Percentiles rank a stretch among this genome's conserved stretches.
Conservation (phyloP, 1,284 basidiomycete species). For the Fomitopsis betulina region DNA sequence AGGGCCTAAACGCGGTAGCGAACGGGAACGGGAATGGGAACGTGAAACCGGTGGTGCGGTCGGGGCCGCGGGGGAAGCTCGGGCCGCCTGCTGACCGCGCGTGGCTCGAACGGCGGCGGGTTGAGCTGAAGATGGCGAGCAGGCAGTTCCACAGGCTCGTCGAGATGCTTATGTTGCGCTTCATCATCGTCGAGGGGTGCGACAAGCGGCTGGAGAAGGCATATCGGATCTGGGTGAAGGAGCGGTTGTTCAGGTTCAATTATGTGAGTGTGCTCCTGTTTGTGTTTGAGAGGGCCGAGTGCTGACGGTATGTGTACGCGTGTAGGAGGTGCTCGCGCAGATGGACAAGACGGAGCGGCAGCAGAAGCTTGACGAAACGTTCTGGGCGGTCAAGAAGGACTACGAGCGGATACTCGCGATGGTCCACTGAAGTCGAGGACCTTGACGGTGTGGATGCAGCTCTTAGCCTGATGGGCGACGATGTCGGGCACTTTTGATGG, state of each 20-base stretch:
- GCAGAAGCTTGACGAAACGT: conserved; percentile 92
- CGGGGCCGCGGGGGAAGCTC: conserved; percentile 48
- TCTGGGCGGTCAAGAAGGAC: conserved; percentile 82
- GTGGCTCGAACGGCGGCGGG: conserved; percentile 82
- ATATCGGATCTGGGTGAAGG: conserved; percentile 87
- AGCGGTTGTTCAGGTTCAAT: conserved; percentile 91
- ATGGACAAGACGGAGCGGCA: conserved; percentile 82
- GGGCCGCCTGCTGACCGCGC: conserved; percentile 72
- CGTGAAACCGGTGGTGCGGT: conserved; percentile 9
- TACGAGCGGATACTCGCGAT: conserved; percentile 78
- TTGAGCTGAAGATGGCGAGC: conserved; percentile 89
- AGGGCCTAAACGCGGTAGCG: conserved; percentile 35
- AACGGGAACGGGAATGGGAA: conserved; percentile 25
- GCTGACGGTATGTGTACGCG: background rate
- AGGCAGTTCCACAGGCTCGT: conserved; percentile 89
- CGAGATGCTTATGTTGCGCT: conserved; percentile 86
- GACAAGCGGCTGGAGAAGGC: conserved; percentile 56
- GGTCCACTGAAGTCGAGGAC: conserved; percentile 11
- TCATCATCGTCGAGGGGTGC: conserved; percentile 50
- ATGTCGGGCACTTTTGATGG: background rate
- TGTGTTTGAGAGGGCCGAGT: background rate
- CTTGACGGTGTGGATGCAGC: background rate
- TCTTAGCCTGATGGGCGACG: background rate
- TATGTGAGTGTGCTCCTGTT: conserved; percentile 53
- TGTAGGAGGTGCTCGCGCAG: conserved; percentile 81